Base-by-base conservation (phyloP, 192 early-diverging fungal genomes). In the Phycomyces nitens region DNA sequence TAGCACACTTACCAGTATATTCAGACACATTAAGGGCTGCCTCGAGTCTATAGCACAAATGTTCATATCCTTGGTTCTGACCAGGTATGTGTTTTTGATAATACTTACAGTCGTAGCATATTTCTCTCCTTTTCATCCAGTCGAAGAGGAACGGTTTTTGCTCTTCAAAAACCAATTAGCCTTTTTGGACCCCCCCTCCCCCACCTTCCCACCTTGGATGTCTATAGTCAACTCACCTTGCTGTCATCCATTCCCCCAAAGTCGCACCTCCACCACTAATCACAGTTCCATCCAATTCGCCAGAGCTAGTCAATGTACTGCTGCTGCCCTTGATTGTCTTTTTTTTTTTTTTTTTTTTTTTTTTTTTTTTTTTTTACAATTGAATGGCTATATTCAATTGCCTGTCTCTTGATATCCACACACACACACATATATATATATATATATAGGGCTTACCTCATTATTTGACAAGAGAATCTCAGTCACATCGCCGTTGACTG, bases 71-170 rank as follows among this genome's bases (percentile, higher is more conserved):
- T 42, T 42, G 41, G 7, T 42, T 42, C 41, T 10, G 41, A 42
- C 41, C 7, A 7, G 7, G 41, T 14, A 10, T 42, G 41, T 42
- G 7, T 47, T 11, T 18, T 47, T 18, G 18, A n/a, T 47, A 9
- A 27, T 15, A 65, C 70, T 56, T 72, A 84, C 70, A 99, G 81
- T 24, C 96, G 84, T 62, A 99, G 77, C 42, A 83, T 86, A 70
- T 93, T 97, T 61, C 96, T 86, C 75, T 99, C 97, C 43, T 89
- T 79, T 39, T 89, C 71, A 56, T 89, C 89, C 66, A 99, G 80
- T 16, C 97, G 90, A 67, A 99, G 64, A 3, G 97, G 97, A 68
- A 98, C 95, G 68, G 83, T 95, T 79, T 94, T 95, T 61, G 91
- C 76, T 5, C 96, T 88, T 20, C 8, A 1, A 38, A 16, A 43